Percentiles rank a stretch among this genome's conserved stretches.
phyloP scores from a whole-genome alignment of 1,139 yeast species.

The Lodderomyces oxycetoniae region DNA sequence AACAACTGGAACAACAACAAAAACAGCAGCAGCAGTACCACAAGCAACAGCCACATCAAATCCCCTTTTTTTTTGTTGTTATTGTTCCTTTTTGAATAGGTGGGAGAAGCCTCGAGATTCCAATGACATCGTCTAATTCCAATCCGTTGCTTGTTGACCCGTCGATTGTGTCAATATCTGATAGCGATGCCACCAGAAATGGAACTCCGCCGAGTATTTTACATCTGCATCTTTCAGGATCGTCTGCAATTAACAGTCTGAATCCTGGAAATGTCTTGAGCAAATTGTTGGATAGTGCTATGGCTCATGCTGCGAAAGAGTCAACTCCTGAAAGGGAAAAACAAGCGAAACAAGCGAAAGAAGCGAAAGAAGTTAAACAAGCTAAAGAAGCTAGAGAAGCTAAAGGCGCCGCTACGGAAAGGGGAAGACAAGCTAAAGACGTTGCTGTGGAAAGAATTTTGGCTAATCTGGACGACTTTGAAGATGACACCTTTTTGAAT shows the following conservation, averaged over 20 bases:
- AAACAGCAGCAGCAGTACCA: too few species aligned
- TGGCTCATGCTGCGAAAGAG: conserved; percentile 48
- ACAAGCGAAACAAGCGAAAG: not conserved
- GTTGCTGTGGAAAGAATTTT: not conserved
- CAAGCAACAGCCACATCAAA: too few species aligned
- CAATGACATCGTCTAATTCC: conserved; percentile 12
- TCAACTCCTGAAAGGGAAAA: conserved; percentile 32
- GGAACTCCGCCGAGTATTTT: conserved; percentile 4
- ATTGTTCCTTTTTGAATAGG: too few species aligned
- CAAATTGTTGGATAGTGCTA: conserved; percentile 39
- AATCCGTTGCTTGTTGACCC: conserved; percentile 32
- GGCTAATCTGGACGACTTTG: not conserved
- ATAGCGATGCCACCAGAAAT: conserved; percentile 9
- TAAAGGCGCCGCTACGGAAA: conserved; percentile 2
- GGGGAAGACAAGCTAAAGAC: conserved; percentile 1
- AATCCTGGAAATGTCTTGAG: conserved; percentile 39
- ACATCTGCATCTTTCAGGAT: not conserved
- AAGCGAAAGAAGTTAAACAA: not conserved
- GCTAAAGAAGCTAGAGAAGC: not conserved
- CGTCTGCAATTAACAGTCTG: conserved; percentile 14
- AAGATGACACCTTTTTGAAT: conserved; percentile 7
- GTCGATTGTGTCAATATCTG: conserved; percentile 26
- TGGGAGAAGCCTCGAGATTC: too few species aligned
- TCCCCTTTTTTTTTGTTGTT: too few species aligned
- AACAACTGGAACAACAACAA: too few species aligned